Percentiles rank a stretch among this genome's conserved stretches.
phyloP scores from a whole-genome alignment of 805 yeast species.

The Tetrapisispora nanseiensis region DNA sequence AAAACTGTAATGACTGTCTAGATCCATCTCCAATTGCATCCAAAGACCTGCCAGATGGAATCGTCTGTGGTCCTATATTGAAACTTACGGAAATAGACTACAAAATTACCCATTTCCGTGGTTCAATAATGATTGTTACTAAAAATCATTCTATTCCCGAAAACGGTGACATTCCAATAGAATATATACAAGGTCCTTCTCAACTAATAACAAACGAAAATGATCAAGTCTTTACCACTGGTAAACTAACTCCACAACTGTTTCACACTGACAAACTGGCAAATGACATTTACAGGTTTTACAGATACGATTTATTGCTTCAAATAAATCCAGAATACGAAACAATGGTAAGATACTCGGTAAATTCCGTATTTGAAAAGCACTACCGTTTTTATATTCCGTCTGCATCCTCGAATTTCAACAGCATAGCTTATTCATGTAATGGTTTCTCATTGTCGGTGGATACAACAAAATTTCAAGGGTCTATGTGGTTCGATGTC shows the following conservation, averaged over 20 bases:
- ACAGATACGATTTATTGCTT: slow-evolving; percentile 53
- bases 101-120: slow-evolving; percentile 44
- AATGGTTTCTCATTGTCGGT: slow-evolving; percentile 79
- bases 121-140: slow-evolving; percentile 53
- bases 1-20: slow-evolving; percentile 15
- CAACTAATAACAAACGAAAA: slow-evolving; percentile 29
- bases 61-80: slow-evolving; percentile 66
- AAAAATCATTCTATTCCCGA: slow-evolving; percentile 31
- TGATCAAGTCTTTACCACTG: background rate
- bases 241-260: slow-evolving; percentile 33
- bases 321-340: slow-evolving; percentile 36
- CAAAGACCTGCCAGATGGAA: slow-evolving; percentile 10
- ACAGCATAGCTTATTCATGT: slow-evolving; percentile 75
- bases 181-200: slow-evolving; percentile 6
- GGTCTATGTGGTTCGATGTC: slow-evolving; percentile 83
- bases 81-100: slow-evolving; percentile 59
- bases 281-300: slow-evolving; percentile 43
- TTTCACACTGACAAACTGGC: slow-evolving; percentile 32
- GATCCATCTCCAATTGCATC: slow-evolving; percentile 15
- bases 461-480: slow-evolving; percentile 55
- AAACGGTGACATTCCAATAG: slow-evolving; percentile 22
- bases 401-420: slow-evolving; percentile 55
- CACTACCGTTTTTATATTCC: slow-evolving; percentile 66
- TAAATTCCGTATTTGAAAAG: slow-evolving; percentile 38
- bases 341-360: slow-evolving; percentile 52